phyloP scores from a whole-genome alignment of 257 asterid species.

The Mentha longifolia region DNA sequence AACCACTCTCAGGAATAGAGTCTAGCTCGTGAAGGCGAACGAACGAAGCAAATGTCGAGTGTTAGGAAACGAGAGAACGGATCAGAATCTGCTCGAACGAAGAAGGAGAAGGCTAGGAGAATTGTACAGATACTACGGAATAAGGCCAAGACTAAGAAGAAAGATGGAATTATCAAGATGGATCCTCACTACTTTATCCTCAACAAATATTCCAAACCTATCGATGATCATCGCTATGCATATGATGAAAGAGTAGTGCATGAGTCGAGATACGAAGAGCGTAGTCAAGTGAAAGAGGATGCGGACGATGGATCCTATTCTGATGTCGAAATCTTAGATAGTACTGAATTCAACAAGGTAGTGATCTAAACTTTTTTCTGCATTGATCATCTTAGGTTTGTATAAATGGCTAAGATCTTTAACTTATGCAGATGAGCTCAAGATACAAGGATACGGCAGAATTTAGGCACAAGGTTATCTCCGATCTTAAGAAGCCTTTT shows the following conservation, averaged over 20 bases:
- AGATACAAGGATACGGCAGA: background rate
- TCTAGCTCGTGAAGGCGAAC: too few relatives aligned
- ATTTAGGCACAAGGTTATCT: conserved; percentile 40
- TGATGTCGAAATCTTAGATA: conserved; percentile 41
- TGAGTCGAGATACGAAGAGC: conserved; percentile 11
- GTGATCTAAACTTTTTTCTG: too few relatives aligned
- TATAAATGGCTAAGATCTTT: conserved; percentile 10
- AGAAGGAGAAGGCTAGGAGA: conserved; percentile 11
- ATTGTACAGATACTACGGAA: background rate
- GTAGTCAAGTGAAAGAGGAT: background rate
- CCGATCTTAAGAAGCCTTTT: conserved; percentile 44
- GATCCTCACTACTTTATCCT: conserved; percentile 10
- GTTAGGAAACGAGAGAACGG: conserved; percentile 2
- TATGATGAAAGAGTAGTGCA: conserved; percentile 12
- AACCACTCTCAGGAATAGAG: too few relatives aligned
- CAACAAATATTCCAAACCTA: background rate
- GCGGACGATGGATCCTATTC: conserved; percentile 26
- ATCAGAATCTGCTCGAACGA: background rate
- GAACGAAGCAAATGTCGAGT: background rate
- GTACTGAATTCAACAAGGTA: conserved; percentile 21
- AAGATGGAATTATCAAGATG: background rate
- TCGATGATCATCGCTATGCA: background rate
- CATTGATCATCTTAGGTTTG: conserved; percentile 3
- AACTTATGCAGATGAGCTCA: conserved; percentile 39
- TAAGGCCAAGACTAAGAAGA: conserved; percentile 19